Evolutionary conservation across 2,329 filamentous ascomycete genomes (phyloP).

Genomic region (Trichoderma sp.): DNA sequence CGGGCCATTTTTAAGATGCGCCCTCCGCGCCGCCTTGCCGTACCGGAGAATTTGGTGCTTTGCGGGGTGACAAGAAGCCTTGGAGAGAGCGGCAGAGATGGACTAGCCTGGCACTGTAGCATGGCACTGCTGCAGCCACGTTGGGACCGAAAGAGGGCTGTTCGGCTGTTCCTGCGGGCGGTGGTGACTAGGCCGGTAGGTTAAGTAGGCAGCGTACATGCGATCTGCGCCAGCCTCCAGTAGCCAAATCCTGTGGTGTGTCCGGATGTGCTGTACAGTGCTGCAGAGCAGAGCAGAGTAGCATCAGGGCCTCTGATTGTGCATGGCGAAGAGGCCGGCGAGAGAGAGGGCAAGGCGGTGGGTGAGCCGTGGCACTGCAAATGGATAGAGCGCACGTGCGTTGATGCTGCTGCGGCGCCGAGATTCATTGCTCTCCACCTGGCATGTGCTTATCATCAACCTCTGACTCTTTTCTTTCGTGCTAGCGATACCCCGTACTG

Average conservation of each 20-base stretch:
- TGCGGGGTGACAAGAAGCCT: constrained; percentile 4
- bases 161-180: constrained; percentile 11
- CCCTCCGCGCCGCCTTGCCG: constrained; percentile 10
- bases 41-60: constrained; percentile 11
- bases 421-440: not conserved
- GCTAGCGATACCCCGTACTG: not conserved
- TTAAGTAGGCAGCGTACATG: not conserved
- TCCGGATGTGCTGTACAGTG: too few relatives aligned
- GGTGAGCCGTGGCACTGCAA: not conserved
- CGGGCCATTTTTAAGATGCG: not conserved
- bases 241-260: not conserved
- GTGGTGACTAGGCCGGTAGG: constrained; percentile 5
- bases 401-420: not conserved
- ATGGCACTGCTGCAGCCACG: constrained; percentile 9
- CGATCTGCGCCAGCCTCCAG: not conserved
- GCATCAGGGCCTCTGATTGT: not conserved
- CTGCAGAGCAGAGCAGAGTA: too few relatives aligned
- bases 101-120: not conserved
- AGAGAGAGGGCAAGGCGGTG: not conserved
- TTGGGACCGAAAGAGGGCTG: not conserved
- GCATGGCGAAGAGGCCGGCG: not conserved
- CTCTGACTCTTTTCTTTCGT: not conserved
- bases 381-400: constrained; percentile 9
- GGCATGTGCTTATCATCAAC: constrained; percentile 9
- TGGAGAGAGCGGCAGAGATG: not conserved